phyloP scores from a whole-genome alignment of 768 basidiomycete species.

The Paxillus ammoniavirescens region DNA sequence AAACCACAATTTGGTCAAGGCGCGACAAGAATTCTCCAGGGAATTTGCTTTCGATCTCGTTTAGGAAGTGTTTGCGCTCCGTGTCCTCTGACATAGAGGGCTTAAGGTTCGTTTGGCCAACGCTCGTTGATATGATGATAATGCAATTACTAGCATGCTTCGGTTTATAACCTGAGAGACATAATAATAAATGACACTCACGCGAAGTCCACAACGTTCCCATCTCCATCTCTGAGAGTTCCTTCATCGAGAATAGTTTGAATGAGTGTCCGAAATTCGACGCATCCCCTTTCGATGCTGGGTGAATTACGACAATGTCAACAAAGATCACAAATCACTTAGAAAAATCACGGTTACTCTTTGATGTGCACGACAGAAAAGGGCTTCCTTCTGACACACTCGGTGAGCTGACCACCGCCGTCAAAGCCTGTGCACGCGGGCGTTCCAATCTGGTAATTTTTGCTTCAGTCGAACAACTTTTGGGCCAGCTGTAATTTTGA shows the following conservation, averaged over 20 bases:
- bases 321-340: neutral
- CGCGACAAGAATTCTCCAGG: conserved; percentile 3
- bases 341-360: conserved; percentile 4
- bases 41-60: neutral
- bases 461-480: neutral
- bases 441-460: conserved; percentile 23
- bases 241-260: conserved; percentile 47
- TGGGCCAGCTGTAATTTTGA: too few relatives aligned
- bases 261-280: conserved; percentile 42
- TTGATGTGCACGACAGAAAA: conserved; percentile 32
- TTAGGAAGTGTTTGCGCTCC: conserved; percentile 2
- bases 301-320: neutral
- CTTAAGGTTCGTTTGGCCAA: neutral
- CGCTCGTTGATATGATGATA: conserved; percentile 2
- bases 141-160: conserved; percentile 2
- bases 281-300: conserved; percentile 41
- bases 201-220: conserved; percentile 3
- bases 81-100: neutral
- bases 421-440: conserved; percentile 41
- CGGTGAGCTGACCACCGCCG: conserved; percentile 41
- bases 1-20: conserved; percentile 5
- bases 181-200: neutral
- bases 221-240: conserved; percentile 38
- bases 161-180: neutral
- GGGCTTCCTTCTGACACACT: conserved; percentile 41